These are phyloP conservation scores for Trichoderma hamatum DNA, from an alignment of 2,329 filamentous ascomycete species.

Conservation along the genomic window DNA sequence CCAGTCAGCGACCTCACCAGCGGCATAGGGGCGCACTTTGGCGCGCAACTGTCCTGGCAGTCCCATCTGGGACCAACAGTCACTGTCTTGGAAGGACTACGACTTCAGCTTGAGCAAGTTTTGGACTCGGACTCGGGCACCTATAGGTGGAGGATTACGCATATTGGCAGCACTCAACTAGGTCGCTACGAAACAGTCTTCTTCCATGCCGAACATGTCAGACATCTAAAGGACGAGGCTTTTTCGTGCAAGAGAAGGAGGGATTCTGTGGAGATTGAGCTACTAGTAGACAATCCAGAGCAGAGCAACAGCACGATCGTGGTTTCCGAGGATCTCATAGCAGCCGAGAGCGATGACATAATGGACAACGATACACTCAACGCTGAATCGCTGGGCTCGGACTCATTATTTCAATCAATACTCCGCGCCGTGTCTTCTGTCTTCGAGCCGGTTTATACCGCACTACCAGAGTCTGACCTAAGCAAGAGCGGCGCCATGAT, in stretches of 20 bases:
- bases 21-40: slow-evolving; percentile 40
- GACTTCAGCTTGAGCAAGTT: slow-evolving; percentile 70
- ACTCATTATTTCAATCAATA: slow-evolving; percentile 52
- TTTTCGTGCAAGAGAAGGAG: slow-evolving; percentile 78
- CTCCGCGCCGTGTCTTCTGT: slow-evolving; percentile 53
- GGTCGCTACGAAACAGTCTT: slow-evolving; percentile 88
- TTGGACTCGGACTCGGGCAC: slow-evolving; percentile 49
- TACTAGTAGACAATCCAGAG: slow-evolving; percentile 48
- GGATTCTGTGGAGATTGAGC: slow-evolving; percentile 71
- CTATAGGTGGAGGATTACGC: slow-evolving; percentile 70
- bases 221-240: slow-evolving; percentile 77
- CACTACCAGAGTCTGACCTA: slow-evolving; percentile 36
- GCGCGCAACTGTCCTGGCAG: slow-evolving; percentile 41
- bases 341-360: not conserved
- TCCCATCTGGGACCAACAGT: slow-evolving; percentile 49
- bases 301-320: slow-evolving; percentile 26
- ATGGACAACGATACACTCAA: slow-evolving; percentile 21
- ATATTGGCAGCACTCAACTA: slow-evolving; percentile 77
- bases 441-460: slow-evolving; percentile 42
- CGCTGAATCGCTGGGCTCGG: slow-evolving; percentile 32
- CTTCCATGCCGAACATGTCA: slow-evolving; percentile 74
- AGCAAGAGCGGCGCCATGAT: slow-evolving; percentile 42
- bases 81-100: slow-evolving; percentile 58
- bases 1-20: slow-evolving; percentile 49
- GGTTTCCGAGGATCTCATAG: not conserved